Evolutionary conservation across 176 grass and related monocot species (phyloP).

Genomic region (Carex scoparia): DNA sequence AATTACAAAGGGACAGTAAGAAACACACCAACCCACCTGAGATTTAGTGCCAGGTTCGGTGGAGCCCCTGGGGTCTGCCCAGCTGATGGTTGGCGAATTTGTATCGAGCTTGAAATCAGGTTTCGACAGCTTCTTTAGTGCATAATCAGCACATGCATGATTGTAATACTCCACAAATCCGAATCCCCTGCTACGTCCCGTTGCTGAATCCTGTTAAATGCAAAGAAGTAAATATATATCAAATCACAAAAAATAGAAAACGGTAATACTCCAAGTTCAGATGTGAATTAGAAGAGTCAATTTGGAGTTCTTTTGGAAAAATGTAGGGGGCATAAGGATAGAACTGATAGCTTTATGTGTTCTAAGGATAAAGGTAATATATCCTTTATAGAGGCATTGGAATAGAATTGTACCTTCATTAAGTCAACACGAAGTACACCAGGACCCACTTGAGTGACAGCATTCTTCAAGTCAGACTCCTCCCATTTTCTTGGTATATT

Average conservation of each 20-base stretch:
- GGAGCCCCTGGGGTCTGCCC: conserved; percentile 66
- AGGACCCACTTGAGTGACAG: conserved; percentile 65
- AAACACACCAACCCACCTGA: conserved; percentile 8
- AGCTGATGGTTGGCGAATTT: conserved; percentile 75
- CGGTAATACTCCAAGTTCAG: not conserved
- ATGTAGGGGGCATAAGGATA: not conserved
- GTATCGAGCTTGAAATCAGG: conserved; percentile 77
- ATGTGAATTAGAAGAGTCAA: not conserved
- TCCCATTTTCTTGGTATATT: conserved; percentile 77
- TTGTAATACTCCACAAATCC: conserved; percentile 92
- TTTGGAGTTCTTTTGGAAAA: not conserved
- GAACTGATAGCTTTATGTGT: not conserved
- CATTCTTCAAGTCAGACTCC: conserved; percentile 60
- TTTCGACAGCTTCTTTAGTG: conserved; percentile 69
- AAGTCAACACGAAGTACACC: conserved; percentile 68
- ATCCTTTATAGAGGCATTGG: not conserved
- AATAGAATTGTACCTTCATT: conserved; percentile 50
- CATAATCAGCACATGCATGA: conserved; percentile 84
- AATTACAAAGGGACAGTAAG: not conserved
- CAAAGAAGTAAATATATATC: not conserved
- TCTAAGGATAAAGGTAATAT: not conserved
- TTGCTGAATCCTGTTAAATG: conserved; percentile 39
- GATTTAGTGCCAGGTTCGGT: conserved; percentile 49
- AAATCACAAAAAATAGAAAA: conserved; percentile 10
- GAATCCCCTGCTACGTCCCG: conserved; percentile 61